These are phyloP conservation scores for Sisymbrium irio DNA, from an alignment of 345 rosid genomes.

Conservation along the genomic window DNA sequence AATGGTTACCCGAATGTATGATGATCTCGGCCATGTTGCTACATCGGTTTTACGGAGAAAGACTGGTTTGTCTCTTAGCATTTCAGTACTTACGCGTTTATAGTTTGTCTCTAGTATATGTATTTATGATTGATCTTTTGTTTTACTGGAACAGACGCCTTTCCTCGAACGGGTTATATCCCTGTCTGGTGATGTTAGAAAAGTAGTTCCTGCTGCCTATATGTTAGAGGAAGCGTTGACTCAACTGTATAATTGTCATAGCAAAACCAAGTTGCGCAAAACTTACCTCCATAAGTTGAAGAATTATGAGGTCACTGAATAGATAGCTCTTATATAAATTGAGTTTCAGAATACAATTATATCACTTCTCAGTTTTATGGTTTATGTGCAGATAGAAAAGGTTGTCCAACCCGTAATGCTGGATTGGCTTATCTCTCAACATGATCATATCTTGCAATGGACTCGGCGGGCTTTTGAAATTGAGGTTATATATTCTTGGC, in stretches of 20 bases:
- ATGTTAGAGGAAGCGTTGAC: constrained; percentile 61
- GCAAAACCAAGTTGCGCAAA: constrained; percentile 38
- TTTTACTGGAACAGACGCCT: constrained; percentile 54
- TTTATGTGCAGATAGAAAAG: constrained; percentile 63
- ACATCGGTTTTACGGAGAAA: constrained; percentile 83
- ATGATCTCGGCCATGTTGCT: constrained; percentile 55
- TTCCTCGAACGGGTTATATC: constrained; percentile 66
- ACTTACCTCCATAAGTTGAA: constrained; percentile 43
- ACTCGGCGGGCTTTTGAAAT: constrained; percentile 84
- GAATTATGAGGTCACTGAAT: constrained; percentile 59
- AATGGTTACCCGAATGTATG: constrained; percentile 67
- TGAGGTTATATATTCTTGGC: constrained; percentile 54
- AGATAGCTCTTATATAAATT: not conserved
- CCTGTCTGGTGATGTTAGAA: constrained; percentile 73
- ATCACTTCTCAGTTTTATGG: constrained; percentile 16
- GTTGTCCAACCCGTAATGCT: constrained; percentile 72
- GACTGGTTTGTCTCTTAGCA: constrained; percentile 61
- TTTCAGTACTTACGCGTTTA: constrained; percentile 11
- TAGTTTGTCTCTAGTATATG: constrained; percentile 10
- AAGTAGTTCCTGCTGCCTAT: constrained; percentile 80
- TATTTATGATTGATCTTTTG: constrained; percentile 15
- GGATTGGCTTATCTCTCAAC: constrained; percentile 96
- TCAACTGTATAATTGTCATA: constrained; percentile 49
- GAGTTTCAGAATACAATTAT: not conserved
- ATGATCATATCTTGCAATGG: constrained; percentile 89